These are phyloP conservation scores for Chalara sp. DNA, from an alignment of 2,329 filamentous ascomycete species.

Conservation along the genomic window DNA sequence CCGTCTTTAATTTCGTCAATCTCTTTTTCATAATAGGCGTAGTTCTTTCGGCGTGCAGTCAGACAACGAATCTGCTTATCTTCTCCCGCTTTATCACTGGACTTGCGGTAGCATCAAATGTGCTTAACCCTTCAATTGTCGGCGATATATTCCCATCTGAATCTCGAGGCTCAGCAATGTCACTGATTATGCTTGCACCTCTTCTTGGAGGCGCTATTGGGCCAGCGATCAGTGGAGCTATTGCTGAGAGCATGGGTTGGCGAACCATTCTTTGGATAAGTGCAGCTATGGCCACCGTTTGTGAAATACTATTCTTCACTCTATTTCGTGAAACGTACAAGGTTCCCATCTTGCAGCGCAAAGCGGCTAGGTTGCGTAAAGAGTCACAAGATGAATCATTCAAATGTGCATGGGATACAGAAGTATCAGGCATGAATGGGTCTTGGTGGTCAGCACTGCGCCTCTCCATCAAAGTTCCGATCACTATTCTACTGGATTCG, in stretches of 20 bases:
- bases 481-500: slow-evolving; percentile 38
- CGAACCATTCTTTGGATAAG: slow-evolving; percentile 45
- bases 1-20: slow-evolving; percentile 37
- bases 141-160: slow-evolving; percentile 40
- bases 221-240: slow-evolving; percentile 26
- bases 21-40: slow-evolving; percentile 44
- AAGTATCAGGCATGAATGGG: slow-evolving; percentile 42
- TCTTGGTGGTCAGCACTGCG: slow-evolving; percentile 32
- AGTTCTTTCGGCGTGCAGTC: slow-evolving; percentile 36
- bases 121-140: slow-evolving; percentile 37
- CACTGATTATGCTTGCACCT: slow-evolving; percentile 26
- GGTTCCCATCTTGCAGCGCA: slow-evolving; percentile 43
- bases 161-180: slow-evolving; percentile 35
- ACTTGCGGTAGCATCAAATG: slow-evolving; percentile 19
- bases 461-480: slow-evolving; percentile 31
- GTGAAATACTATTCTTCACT: slow-evolving; percentile 36
- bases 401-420: slow-evolving; percentile 30
- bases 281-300: slow-evolving; percentile 32
- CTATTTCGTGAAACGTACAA: slow-evolving; percentile 54
- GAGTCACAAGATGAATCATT: slow-evolving; percentile 40
- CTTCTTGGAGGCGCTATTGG: slow-evolving; percentile 26
- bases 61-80: slow-evolving; percentile 37
- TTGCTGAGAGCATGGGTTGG: slow-evolving; percentile 43
- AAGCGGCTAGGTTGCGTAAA: slow-evolving; percentile 35
- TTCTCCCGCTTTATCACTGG: slow-evolving; percentile 28